Percentiles rank a stretch among this genome's conserved stretches.
Evolutionary conservation across 768 basidiomycete species (phyloP).

Genomic region (Amylocystis lapponica): DNA sequence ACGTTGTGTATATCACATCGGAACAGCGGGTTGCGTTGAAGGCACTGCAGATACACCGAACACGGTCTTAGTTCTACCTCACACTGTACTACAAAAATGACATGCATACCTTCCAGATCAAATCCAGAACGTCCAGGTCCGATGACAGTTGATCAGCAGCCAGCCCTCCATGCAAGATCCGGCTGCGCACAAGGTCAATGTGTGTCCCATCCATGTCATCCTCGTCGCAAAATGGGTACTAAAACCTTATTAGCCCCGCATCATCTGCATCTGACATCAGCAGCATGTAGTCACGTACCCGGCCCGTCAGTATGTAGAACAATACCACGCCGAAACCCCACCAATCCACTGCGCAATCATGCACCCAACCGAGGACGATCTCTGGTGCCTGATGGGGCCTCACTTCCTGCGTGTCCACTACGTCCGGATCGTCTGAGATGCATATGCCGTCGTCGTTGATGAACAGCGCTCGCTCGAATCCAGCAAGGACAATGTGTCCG

Average conservation of each 20-base stretch:
- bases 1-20: conserved; percentile 37
- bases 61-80: background rate
- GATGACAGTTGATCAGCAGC: conserved; percentile 21
- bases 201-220: conserved; percentile 14
- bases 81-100: background rate
- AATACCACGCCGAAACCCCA: conserved; percentile 53
- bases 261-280: background rate
- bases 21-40: conserved; percentile 49
- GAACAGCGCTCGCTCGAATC: conserved; percentile 31
- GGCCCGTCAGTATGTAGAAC: conserved; percentile 44
- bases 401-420: background rate
- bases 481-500: conserved; percentile 43
- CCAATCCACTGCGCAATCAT: conserved; percentile 47
- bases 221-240: conserved; percentile 37
- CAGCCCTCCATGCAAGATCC: conserved; percentile 30
- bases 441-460: conserved; percentile 8
- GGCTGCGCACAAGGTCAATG: conserved; percentile 25
- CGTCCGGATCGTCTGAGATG: background rate
- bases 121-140: conserved; percentile 30
- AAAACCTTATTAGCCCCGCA: background rate
- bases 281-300: conserved; percentile 30
- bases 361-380: conserved; percentile 47
- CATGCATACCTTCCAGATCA: conserved; percentile 40
- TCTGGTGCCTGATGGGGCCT: conserved; percentile 45
- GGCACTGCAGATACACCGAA: conserved; percentile 35